These are phyloP conservation scores for Coelastrella sp. DNA, from an alignment of 139 green algal genomes.

Conservation along the genomic window DNA sequence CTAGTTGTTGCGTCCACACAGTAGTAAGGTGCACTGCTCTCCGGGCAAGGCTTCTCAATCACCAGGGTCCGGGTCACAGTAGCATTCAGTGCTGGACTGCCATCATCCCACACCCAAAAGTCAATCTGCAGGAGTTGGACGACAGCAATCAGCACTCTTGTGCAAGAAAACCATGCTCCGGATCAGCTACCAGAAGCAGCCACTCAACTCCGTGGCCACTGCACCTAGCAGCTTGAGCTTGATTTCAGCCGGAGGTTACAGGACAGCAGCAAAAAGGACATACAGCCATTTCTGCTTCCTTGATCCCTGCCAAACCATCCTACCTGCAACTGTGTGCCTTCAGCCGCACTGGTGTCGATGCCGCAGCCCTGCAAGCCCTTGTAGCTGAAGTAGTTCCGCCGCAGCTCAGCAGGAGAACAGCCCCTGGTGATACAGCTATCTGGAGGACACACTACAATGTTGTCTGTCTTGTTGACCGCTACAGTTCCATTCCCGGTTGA, in stretches of 20 bases:
- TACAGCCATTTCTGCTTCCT: not conserved
- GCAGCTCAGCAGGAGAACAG: constrained; percentile 52
- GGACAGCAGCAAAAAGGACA: not conserved
- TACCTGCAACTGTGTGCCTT: constrained; percentile 57
- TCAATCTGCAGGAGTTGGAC: constrained; percentile 29
- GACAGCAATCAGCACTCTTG: not conserved
- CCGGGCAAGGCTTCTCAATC: constrained; percentile 44
- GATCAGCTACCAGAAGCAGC: too few relatives aligned
- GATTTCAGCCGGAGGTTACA: too few relatives aligned
- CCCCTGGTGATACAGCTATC: constrained; percentile 42
- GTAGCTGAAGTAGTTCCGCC: constrained; percentile 45
- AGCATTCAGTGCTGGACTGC: constrained; percentile 51
- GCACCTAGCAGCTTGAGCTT: too few relatives aligned
- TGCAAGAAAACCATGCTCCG: too few relatives aligned
- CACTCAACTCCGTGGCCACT: not conserved
- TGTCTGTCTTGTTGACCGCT: constrained; percentile 41
- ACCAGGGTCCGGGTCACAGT: constrained; percentile 33
- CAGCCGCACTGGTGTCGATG: constrained; percentile 51
- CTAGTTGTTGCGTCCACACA: constrained; percentile 29
- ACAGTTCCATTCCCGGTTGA: not conserved
- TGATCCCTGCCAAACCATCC: not conserved
- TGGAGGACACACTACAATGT: constrained; percentile 64
- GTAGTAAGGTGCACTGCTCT: not conserved
- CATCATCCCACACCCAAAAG: constrained; percentile 67
- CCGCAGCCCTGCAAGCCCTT: constrained; percentile 63